phyloP scores from a whole-genome alignment of 2,329 filamentous ascomycete genomes.

The Botrytis galanthina region DNA sequence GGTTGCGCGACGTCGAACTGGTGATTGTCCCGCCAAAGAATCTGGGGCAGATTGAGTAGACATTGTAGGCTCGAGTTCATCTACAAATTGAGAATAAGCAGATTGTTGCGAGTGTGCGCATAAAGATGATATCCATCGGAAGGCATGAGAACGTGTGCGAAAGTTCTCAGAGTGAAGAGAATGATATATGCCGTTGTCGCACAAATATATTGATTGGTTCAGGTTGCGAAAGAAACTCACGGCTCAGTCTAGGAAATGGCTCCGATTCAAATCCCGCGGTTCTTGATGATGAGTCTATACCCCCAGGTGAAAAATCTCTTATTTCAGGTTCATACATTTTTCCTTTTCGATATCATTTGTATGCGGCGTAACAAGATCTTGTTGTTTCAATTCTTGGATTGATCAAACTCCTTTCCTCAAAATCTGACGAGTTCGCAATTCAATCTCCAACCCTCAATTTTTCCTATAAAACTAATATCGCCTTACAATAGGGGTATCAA shows the following conservation, averaged over 20 bases:
- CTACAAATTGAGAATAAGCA: slow-evolving; percentile 10
- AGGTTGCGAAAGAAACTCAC: slow-evolving; percentile 11
- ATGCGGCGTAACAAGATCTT: background rate
- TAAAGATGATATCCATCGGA: background rate
- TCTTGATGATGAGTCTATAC: background rate
- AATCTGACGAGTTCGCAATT: background rate
- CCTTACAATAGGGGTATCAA: background rate
- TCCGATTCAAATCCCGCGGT: slow-evolving; percentile 14
- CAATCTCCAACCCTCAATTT: background rate
- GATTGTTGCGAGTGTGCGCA: background rate
- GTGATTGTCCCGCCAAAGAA: background rate
- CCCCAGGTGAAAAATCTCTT: slow-evolving; percentile 23
- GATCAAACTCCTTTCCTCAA: background rate
- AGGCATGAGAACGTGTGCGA: background rate
- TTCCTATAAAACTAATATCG: background rate
- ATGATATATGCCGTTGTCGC: background rate
- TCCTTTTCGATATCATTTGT: background rate
- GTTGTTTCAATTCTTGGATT: background rate
- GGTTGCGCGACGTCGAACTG: slow-evolving; percentile 28
- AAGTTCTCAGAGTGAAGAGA: background rate
- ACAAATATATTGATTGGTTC: background rate
- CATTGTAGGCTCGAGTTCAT: slow-evolving; percentile 12
- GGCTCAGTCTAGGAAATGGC: slow-evolving; percentile 1
- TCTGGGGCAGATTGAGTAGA: slow-evolving; percentile 10
- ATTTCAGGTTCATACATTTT: slow-evolving; percentile 12